Conservation (phyloP, 257 asterid genomes). For the Penstemon newberryi region DNA sequence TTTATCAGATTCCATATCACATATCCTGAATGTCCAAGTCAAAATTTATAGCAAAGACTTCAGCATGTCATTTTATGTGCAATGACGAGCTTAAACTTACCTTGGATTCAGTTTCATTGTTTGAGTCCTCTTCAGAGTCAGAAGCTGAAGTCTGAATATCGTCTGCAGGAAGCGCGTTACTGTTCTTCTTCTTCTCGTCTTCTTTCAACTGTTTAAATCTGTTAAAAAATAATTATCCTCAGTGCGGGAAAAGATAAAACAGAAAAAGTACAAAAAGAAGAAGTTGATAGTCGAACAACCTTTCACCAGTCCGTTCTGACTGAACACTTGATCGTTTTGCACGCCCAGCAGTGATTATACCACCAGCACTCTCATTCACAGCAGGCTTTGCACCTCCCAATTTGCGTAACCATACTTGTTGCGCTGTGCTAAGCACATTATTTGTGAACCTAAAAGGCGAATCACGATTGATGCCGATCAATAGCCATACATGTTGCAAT, state of each 20-base stretch:
- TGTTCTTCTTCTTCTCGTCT: slow-evolving; percentile 62
- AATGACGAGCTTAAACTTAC: slow-evolving; percentile 38
- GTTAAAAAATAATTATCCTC: slow-evolving; percentile 31
- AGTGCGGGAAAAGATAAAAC: slow-evolving; percentile 27
- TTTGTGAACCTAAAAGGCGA: slow-evolving; percentile 73
- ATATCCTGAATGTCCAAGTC: slow-evolving; percentile 11
- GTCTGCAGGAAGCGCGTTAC: slow-evolving; percentile 49
- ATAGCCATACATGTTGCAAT: neutral
- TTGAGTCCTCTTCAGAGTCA: slow-evolving; percentile 54
- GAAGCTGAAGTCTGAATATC: slow-evolving; percentile 50
- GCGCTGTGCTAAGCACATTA: slow-evolving; percentile 95
- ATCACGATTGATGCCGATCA: neutral
- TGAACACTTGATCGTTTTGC: slow-evolving; percentile 77
- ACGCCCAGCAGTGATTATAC: slow-evolving; percentile 93
- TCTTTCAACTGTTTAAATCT: slow-evolving; percentile 90
- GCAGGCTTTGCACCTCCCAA: slow-evolving; percentile 93
- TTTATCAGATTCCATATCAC: slow-evolving; percentile 4
- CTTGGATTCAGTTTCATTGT: slow-evolving; percentile 58
- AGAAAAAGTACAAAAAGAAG: slow-evolving; percentile 14
- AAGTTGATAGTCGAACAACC: slow-evolving; percentile 48
- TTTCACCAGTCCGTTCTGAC: slow-evolving; percentile 67
- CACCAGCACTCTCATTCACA: slow-evolving; percentile 84
- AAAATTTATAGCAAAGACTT: neutral
- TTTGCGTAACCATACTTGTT: slow-evolving; percentile 96
- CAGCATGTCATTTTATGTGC: slow-evolving; percentile 16